Base-by-base conservation (phyloP, 1,284 basidiomycete species). In the Ceratobasidium sp. region DNA sequence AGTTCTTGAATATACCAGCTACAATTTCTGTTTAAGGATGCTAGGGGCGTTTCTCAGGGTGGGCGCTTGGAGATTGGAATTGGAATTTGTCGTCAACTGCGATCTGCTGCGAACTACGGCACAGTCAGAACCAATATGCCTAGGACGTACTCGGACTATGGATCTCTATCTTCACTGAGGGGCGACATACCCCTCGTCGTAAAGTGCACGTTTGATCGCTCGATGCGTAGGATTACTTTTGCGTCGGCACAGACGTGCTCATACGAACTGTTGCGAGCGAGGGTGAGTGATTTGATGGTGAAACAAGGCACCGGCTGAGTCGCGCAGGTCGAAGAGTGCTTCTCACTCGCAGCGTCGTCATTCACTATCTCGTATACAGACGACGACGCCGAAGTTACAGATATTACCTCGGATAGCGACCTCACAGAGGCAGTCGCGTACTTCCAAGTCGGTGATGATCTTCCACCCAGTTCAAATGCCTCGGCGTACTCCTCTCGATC, bases 371-470 rank as follows among this genome's bases (percentile, higher is more conserved):
- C 90, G 8, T 97, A 95, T 83, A 92, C 90, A 79, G 95, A 97
- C 82, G 95, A 97, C 81, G 94, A 97, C 76, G 90, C 92, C 77
- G 94, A 96, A 80, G 86, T 88, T 69, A 90, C 87, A 64, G 86
- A 87, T 78, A 93, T 97, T 77, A 85, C 86, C 0, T 89, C 87
- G 22, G 94, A 97, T 76, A 83, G 84, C 3, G 93, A 96, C 80
- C 87, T 97, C 32, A 90, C 90, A 0, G 95, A 97, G 80, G 95
- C 95, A 0, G 93, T 97, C 78, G 86, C 89, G 40, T 97, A 95
- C 83, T 96, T 95, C 82, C 89, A 91, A 78, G 90, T 89, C 8
- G 85, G 85, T 7, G 83, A 84, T 51, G 94, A 95, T 79, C 92
- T 94, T 79, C 62, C 62, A 11, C 89, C 90, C 25, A 80, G 87